Percentiles rank a stretch among this genome's conserved stretches.
phyloP scores from a whole-genome alignment of 495 filamentous ascomycete species.

The Aspergillus sclerotiicarbonarius region DNA sequence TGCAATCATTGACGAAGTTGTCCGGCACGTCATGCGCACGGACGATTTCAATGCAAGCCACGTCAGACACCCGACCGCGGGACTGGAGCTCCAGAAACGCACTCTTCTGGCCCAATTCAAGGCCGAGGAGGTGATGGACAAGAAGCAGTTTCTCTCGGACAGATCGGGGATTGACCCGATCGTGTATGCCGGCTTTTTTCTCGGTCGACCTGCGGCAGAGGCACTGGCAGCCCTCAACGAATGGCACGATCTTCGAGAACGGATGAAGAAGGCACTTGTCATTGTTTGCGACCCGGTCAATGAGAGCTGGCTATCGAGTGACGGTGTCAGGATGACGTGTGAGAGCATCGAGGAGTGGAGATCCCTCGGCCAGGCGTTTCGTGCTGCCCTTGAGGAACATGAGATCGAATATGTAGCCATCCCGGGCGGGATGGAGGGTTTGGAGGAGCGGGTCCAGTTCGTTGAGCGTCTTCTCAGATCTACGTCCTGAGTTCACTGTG shows the following conservation, averaged over 20 bases:
- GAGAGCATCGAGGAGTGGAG: background rate
- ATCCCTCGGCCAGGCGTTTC: background rate
- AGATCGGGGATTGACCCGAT: constrained; percentile 7
- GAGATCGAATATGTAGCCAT: background rate
- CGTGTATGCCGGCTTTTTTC: constrained; percentile 3
- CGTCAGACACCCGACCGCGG: background rate
- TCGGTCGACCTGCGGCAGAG: background rate
- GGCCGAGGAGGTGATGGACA: background rate
- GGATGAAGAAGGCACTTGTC: background rate
- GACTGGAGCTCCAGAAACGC: background rate
- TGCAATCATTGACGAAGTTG: background rate
- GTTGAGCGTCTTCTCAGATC: constrained; percentile 5
- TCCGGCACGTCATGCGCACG: background rate
- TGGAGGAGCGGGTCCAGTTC: background rate
- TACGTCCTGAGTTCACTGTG: background rate
- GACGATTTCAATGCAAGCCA: background rate
- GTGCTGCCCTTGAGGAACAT: background rate
- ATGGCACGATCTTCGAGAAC: background rate
- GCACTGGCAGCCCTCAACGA: background rate
- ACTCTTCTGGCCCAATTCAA: background rate
- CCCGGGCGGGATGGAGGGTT: background rate
- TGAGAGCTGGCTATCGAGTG: background rate
- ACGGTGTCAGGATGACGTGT: background rate
- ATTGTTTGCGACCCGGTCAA: constrained; percentile 2
- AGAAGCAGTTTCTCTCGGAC: constrained; percentile 3